Percentiles rank a stretch among this genome's conserved stretches.
Evolutionary conservation across 768 basidiomycete species (phyloP).

Genomic region (Kondoa malvinella): DNA sequence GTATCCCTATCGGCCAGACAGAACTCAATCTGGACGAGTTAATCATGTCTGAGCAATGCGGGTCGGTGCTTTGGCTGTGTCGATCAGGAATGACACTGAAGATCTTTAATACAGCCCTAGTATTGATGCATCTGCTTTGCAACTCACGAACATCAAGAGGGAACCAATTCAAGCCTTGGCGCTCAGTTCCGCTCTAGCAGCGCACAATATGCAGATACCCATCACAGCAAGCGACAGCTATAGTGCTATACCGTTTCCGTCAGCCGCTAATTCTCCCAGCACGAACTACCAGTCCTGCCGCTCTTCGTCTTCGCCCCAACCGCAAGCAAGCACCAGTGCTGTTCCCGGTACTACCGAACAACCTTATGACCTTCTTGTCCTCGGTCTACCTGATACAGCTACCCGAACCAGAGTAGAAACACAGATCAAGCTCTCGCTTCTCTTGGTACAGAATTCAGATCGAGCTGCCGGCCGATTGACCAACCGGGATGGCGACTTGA

Average conservation of each 20-base stretch:
- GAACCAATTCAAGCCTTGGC: neutral
- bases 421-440: slow-evolving; percentile 68
- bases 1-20: neutral
- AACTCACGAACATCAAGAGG: too few relatives aligned
- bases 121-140: neutral
- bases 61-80: neutral
- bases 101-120: neutral
- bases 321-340: neutral
- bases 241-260: neutral
- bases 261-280: neutral
- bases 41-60: neutral
- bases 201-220: too few relatives aligned
- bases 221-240: too few relatives aligned
- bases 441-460: slow-evolving; percentile 39
- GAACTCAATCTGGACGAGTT: neutral
- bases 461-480: neutral
- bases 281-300: neutral
- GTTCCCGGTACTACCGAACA: neutral
- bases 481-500: slow-evolving; percentile 13
- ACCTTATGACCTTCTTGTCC: slow-evolving; percentile 54
- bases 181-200: too few relatives aligned
- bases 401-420: slow-evolving; percentile 91
- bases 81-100: neutral
- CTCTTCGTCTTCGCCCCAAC: neutral
- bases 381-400: slow-evolving; percentile 62